phyloP scores from a whole-genome alignment of 305 asterid species.

The Fraxinus albicans region DNA sequence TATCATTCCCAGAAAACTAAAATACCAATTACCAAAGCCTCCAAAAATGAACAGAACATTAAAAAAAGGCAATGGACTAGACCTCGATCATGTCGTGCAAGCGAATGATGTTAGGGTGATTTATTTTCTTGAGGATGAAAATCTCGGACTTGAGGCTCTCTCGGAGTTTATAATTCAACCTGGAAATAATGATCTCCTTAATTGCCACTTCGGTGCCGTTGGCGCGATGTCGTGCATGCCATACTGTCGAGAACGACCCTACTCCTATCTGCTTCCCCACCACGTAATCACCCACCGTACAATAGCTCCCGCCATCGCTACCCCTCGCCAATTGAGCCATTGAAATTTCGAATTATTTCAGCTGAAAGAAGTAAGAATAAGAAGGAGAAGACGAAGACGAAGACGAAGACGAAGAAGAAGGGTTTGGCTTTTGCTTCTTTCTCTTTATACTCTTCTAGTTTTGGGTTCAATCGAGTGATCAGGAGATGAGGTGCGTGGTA shows the following conservation, averaged over 20 bases:
- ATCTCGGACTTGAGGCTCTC: constrained; percentile 86
- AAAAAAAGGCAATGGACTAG: neutral
- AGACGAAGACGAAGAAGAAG: neutral
- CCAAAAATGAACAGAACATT: neutral
- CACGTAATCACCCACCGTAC: constrained; percentile 68
- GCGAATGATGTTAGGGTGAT: constrained; percentile 84
- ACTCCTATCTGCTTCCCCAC: constrained; percentile 74
- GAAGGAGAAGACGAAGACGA: no score
- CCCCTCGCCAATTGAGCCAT: constrained; percentile 63
- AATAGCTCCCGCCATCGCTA: constrained; percentile 32
- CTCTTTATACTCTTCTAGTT: neutral
- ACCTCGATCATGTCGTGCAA: constrained; percentile 94
- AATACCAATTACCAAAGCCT: neutral
- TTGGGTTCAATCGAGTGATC: neutral
- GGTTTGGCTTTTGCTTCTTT: constrained; percentile 15
- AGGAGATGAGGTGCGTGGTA: constrained; percentile 22
- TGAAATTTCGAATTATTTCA: neutral
- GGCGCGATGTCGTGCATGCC: constrained; percentile 81
- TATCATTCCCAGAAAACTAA: neutral
- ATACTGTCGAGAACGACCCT: constrained; percentile 87
- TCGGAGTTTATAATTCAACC: constrained; percentile 59
- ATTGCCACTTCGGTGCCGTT: constrained; percentile 81
- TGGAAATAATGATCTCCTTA: constrained; percentile 62
- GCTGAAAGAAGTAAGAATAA: neutral
- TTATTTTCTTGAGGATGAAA: constrained; percentile 65